Conservation (phyloP, 164 flowering plant species). For the Buxus sempervirens region DNA sequence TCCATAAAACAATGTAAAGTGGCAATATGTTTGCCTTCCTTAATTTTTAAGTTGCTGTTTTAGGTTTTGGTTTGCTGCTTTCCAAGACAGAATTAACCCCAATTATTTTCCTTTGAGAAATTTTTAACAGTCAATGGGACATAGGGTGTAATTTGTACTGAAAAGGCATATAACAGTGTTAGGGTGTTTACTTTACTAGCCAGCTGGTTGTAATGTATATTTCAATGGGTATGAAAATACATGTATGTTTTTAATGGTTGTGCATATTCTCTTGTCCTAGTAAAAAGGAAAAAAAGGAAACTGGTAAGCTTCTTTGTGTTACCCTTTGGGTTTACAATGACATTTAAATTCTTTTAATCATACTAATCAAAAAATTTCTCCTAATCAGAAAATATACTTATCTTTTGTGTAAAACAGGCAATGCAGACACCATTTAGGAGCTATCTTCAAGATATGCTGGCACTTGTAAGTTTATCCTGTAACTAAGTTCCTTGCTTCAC, state of each 20-base stretch:
- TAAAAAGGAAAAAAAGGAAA: too few species aligned
- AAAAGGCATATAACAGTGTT: too few species aligned
- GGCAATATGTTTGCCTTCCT: too few species aligned
- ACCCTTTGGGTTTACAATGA: not conserved
- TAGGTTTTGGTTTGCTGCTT: too few species aligned
- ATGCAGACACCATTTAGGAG: constrained; percentile 89
- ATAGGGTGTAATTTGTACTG: too few species aligned
- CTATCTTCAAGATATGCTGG: constrained; percentile 85
- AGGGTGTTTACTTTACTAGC: too few species aligned
- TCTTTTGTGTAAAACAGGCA: constrained; percentile 40
- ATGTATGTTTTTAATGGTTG: not conserved
- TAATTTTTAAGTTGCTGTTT: too few species aligned
- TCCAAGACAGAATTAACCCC: too few species aligned
- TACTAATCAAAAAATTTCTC: not conserved
- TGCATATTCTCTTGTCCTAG: not conserved
- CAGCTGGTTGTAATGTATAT: not conserved
- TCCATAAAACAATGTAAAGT: too few species aligned
- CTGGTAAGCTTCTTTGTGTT: not conserved
- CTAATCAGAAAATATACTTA: not conserved
- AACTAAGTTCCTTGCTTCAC: not conserved
- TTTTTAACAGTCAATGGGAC: too few species aligned
- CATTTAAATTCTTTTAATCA: not conserved
- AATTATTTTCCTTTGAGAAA: too few species aligned
- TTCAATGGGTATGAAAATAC: not conserved
- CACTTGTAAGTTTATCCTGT: constrained; percentile 56